Conservation (phyloP, 2,329 filamentous ascomycete genomes). For the Sclerotinia glacialis region DNA sequence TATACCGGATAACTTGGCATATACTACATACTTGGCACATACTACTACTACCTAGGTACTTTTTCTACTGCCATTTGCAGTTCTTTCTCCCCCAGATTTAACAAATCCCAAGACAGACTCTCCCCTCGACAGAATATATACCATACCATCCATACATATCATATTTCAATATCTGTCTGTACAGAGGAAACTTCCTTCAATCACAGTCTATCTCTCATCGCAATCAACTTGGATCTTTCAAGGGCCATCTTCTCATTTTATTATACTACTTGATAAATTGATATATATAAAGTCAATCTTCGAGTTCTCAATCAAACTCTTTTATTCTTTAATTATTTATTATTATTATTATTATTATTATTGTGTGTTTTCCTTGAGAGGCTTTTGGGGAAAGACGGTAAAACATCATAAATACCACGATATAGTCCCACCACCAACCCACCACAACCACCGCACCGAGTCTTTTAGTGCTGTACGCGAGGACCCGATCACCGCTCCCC, state of each 20-base stretch:
- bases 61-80: not conserved
- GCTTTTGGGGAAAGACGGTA: not conserved
- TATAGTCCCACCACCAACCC: conserved; percentile 12
- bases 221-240: too few relatives aligned
- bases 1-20: not conserved
- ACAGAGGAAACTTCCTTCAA: not conserved
- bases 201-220: not conserved
- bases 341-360: not conserved
- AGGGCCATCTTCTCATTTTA: not conserved
- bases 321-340: not conserved
- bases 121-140: not conserved
- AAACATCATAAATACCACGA: not conserved
- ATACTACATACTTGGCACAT: not conserved
- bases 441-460: conserved; percentile 10
- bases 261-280: not conserved
- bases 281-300: not conserved
- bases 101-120: not conserved
- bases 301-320: not conserved
- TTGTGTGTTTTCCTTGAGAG: not conserved
- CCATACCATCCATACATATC: not conserved
- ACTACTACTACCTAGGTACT: too few relatives aligned
- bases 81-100: not conserved
- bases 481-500: conserved; percentile 17
- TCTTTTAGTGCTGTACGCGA: conserved; percentile 2
- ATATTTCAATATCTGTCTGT: not conserved